Evolutionary conservation across 116 monocot genomes (phyloP).

Genomic region (Zostera marina): DNA sequence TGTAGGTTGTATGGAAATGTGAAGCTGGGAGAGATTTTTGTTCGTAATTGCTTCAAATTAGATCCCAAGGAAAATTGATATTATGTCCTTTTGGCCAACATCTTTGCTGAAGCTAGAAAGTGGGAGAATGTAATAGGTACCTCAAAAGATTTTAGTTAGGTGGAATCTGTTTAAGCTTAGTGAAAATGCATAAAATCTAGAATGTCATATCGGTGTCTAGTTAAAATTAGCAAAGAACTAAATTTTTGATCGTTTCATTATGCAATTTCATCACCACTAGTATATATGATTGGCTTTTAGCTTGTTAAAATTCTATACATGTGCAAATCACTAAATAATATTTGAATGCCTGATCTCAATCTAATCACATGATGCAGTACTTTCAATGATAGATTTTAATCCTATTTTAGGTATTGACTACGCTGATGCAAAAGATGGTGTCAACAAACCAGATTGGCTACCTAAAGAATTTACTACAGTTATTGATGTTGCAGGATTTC

Average conservation of each 20-base stretch:
- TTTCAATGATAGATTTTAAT: neutral
- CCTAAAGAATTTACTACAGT: conserved; percentile 84
- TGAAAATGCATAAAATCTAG: too few species aligned
- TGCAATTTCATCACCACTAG: too few species aligned
- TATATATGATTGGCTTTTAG: too few species aligned
- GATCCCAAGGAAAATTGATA: conserved; percentile 36
- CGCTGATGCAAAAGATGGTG: conserved; percentile 76
- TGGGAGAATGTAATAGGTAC: conserved; percentile 28
- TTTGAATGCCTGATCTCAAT: too few species aligned
- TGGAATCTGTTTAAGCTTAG: conserved; percentile 3
- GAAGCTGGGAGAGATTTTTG: conserved; percentile 45
- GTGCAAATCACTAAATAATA: too few species aligned
- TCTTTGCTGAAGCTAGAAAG: conserved; percentile 45
- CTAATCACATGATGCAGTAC: too few species aligned
- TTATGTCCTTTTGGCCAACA: conserved; percentile 36
- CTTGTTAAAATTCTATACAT: too few species aligned
- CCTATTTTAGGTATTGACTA: conserved; percentile 25
- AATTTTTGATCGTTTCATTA: too few species aligned
- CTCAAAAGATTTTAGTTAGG: conserved; percentile 31
- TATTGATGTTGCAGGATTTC: conserved; percentile 89
- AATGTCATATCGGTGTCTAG: too few species aligned
- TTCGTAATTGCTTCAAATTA: conserved; percentile 31
- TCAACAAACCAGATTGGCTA: conserved; percentile 87
- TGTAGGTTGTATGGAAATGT: conserved; percentile 49
- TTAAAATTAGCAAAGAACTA: too few species aligned